These are phyloP conservation scores for Quercus wislizeni DNA, from an alignment of 306 rosid species.

Conservation along the genomic window DNA sequence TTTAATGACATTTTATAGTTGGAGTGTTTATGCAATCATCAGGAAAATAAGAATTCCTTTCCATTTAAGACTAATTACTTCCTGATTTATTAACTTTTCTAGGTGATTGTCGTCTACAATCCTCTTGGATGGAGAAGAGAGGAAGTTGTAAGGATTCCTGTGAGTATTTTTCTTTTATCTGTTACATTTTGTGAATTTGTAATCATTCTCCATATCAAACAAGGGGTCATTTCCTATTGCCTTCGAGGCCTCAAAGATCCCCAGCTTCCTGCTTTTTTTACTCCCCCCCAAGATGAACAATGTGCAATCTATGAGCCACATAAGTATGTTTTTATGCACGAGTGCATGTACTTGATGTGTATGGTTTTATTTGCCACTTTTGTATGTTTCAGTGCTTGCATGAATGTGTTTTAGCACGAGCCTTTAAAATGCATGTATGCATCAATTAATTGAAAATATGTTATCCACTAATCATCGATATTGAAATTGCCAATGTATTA, in stretches of 20 bases:
- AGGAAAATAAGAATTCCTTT: neutral
- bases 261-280: too few relatives aligned
- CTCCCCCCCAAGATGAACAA: neutral
- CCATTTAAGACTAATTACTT: conserved; percentile 10
- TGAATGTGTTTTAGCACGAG: neutral
- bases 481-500: neutral
- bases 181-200: neutral
- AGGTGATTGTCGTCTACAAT: conserved; percentile 47
- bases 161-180: conserved; percentile 28
- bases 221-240: too few relatives aligned
- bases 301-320: neutral
- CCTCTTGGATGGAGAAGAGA: conserved; percentile 57
- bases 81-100: conserved; percentile 12
- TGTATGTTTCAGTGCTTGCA: neutral
- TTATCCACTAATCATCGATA: neutral
- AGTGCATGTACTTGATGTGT: neutral
- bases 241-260: too few relatives aligned
- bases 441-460: neutral
- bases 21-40: neutral
- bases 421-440: neutral
- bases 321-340: too few relatives aligned
- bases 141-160: conserved; percentile 47
- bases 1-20: neutral
- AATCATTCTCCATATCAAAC: neutral
- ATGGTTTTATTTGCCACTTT: neutral